These are phyloP conservation scores for Populus simonii DNA, from an alignment of 345 rosid species.

Conservation along the genomic window DNA sequence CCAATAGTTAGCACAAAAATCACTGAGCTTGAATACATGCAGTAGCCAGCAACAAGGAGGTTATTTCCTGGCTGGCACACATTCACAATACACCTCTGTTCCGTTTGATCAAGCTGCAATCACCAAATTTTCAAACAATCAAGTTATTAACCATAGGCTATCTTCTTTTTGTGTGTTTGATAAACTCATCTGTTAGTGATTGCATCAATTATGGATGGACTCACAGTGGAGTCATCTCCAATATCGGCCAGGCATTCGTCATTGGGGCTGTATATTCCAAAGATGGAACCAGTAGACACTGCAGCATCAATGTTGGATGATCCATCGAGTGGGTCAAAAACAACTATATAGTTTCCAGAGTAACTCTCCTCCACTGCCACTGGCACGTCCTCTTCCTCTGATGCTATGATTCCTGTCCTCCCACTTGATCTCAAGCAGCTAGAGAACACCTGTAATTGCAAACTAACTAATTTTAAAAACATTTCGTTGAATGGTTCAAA, in stretches of 20 bases:
- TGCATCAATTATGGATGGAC: constrained; percentile 5
- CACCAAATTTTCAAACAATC: constrained; percentile 11
- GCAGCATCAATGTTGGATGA: constrained; percentile 95
- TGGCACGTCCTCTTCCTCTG: constrained; percentile 97
- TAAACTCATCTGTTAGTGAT: background rate
- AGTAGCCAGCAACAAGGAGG: constrained; percentile 89
- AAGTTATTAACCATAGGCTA: background rate
- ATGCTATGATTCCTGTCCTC: constrained; percentile 89
- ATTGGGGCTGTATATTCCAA: constrained; percentile 87
- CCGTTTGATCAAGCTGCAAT: constrained; percentile 55
- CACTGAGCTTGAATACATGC: constrained; percentile 93
- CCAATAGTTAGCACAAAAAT: constrained; percentile 86
- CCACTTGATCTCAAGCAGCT: constrained; percentile 92
- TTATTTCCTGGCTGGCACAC: constrained; percentile 96
- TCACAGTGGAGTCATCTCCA: constrained; percentile 55
- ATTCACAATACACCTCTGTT: constrained; percentile 66
- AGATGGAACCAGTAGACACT: constrained; percentile 94
- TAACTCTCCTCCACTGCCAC: constrained; percentile 93
- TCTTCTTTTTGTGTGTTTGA: background rate
- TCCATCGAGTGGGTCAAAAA: constrained; percentile 94
- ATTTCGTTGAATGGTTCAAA: background rate
- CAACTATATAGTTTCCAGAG: constrained; percentile 90
- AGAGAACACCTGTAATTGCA: constrained; percentile 69
- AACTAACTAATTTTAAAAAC: background rate
- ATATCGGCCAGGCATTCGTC: constrained; percentile 82